Conservation (phyloP, 768 basidiomycete genomes). For the Cubamyces sp. region DNA sequence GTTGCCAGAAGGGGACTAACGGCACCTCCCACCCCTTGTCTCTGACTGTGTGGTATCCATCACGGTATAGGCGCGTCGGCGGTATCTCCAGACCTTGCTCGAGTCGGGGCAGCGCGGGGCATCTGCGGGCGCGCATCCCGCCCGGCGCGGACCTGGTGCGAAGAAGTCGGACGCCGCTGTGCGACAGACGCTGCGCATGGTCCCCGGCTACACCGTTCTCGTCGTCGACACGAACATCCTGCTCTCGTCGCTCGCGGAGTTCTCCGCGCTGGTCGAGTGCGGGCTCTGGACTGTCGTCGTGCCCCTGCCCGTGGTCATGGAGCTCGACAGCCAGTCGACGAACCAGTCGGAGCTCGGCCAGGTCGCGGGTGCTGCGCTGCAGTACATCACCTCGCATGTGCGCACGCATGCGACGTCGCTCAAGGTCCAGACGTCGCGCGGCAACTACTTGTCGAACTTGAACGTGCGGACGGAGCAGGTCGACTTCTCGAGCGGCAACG, state of each 20-base stretch:
- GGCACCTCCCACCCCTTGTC: background rate
- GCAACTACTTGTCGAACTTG: constrained; percentile 88
- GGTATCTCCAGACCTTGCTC: constrained; percentile 73
- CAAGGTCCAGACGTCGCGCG: constrained; percentile 94
- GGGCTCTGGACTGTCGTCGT: constrained; percentile 86
- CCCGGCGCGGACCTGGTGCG: constrained; percentile 36
- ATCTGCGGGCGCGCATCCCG: constrained; percentile 32
- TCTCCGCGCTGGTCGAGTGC: constrained; percentile 78
- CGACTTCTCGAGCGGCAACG: constrained; percentile 57
- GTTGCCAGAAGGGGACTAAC: constrained; percentile 24
- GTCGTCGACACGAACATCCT: constrained; percentile 96
- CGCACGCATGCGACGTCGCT: constrained; percentile 75
- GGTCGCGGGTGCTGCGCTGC: constrained; percentile 72
- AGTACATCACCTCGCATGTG: constrained; percentile 76
- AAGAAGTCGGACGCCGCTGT: constrained; percentile 35
- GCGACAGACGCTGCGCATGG: constrained; percentile 54
- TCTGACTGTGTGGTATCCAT: background rate
- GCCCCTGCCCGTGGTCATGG: constrained; percentile 94
- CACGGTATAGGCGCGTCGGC: constrained; percentile 63
- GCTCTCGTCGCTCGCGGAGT: constrained; percentile 75
- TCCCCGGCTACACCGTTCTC: constrained; percentile 87
- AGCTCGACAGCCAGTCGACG: constrained; percentile 86
- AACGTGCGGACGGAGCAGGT: constrained; percentile 84
- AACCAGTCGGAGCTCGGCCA: constrained; percentile 70
- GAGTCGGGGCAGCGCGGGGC: constrained; percentile 45